These are phyloP conservation scores for Kluyveromyces lactis DNA, from an alignment of 805 yeast genomes.

Conservation along the genomic window DNA sequence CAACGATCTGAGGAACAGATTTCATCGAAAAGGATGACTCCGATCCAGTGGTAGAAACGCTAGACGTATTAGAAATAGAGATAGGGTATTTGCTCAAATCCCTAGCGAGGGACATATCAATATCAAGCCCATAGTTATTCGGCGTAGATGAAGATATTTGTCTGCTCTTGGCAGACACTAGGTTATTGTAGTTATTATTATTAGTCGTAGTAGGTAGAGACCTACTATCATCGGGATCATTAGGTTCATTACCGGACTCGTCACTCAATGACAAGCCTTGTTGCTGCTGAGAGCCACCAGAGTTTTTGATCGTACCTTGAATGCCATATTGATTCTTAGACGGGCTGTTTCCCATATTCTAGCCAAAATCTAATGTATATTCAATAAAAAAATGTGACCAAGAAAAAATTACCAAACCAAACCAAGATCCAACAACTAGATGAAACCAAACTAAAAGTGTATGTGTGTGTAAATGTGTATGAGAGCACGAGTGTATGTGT, in stretches of 20 bases:
- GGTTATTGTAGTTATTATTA: conserved; percentile 4
- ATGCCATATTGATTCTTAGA: conserved; percentile 35
- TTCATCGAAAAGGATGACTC: conserved; percentile 5
- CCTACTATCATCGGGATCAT: conserved; percentile 43
- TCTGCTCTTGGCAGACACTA: conserved; percentile 4
- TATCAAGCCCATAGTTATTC: conserved; percentile 25
- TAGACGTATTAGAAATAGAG: conserved; percentile 5
- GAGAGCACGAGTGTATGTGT: too few relatives aligned
- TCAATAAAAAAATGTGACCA: too few relatives aligned
- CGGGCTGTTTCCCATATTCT: conserved; percentile 58
- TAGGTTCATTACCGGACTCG: conserved; percentile 31
- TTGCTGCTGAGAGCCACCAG: conserved; percentile 17
- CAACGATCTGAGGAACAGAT: not conserved
- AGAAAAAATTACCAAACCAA: too few relatives aligned
- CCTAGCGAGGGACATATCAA: conserved; percentile 29
- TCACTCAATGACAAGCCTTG: conserved; percentile 26
- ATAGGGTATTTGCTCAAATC: conserved; percentile 11
- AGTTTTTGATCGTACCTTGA: conserved; percentile 30
- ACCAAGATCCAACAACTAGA: too few relatives aligned
- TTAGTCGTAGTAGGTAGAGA: conserved; percentile 29
- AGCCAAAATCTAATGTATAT: not conserved
- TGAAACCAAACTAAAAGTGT: too few relatives aligned
- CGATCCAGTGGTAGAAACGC: conserved; percentile 7
- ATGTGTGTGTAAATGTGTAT: too few relatives aligned
- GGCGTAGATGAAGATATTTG: conserved; percentile 2